Evolutionary conservation across 768 basidiomycete genomes (phyloP).

Genomic region (Russula brevipes): DNA sequence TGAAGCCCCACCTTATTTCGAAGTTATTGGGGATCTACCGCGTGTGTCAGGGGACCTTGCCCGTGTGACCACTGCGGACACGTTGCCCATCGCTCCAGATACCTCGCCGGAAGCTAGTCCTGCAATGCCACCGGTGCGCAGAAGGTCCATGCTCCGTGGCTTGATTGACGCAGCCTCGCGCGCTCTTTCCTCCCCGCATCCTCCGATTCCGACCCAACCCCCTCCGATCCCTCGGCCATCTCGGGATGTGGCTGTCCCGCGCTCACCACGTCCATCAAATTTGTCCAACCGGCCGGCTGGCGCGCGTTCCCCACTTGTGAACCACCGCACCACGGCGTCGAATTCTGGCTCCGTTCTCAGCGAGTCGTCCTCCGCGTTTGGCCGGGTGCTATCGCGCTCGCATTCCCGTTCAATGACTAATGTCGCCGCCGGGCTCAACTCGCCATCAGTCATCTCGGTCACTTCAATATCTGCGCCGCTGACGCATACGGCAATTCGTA

Average conservation of each 20-base stretch:
- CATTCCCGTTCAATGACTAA: slow-evolving; percentile 39
- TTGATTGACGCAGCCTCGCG: slow-evolving; percentile 23
- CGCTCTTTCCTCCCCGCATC: slow-evolving; percentile 14
- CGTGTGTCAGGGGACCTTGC: slow-evolving; percentile 17
- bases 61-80: slow-evolving; percentile 20
- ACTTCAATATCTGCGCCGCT: slow-evolving; percentile 73
- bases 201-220: not conserved
- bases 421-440: slow-evolving; percentile 40
- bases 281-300: slow-evolving; percentile 16
- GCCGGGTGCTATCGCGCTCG: slow-evolving; percentile 46
- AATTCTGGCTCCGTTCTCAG: slow-evolving; percentile 37
- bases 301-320: slow-evolving; percentile 24
- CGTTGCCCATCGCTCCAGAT: slow-evolving; percentile 18
- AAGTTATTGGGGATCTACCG: slow-evolving; percentile 38
- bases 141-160: slow-evolving; percentile 45
- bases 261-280: slow-evolving; percentile 16
- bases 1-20: slow-evolving; percentile 64
- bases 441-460: slow-evolving; percentile 65
- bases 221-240: not conserved
- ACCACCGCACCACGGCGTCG: slow-evolving; percentile 34
- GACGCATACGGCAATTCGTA: slow-evolving; percentile 63
- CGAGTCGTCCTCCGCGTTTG: slow-evolving; percentile 36
- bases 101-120: not conserved
- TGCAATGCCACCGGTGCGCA: slow-evolving; percentile 14
- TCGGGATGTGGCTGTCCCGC: not conserved